Base-by-base conservation (phyloP, 768 basidiomycete species). In the Tremella yokohamensis region DNA sequence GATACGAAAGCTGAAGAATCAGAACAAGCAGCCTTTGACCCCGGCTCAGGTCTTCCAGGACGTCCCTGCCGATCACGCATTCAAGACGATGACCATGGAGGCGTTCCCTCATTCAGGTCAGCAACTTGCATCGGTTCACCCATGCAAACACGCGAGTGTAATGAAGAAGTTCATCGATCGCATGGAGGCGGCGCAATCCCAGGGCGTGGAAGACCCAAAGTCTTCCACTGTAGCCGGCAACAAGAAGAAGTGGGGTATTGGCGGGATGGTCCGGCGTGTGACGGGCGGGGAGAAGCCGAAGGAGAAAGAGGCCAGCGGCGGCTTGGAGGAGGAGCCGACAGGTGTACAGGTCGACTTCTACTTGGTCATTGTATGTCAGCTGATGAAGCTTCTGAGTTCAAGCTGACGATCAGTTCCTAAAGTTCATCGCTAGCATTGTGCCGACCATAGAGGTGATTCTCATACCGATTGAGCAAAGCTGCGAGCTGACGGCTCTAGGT, bases 151-250 rank as follows among this genome's bases (percentile, higher is more conserved):
- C 76, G 89, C 92, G 0, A 90, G 87, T 76, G 96, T 99, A 57
- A 99, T 99, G 96, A 97, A 96, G 83, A 98, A 97, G 76, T 90
- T 98, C 61, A 97, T 98, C 73, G 94, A 98, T 77, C 84, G 94
- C 57, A 97, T 98, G 92, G 96, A 98, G 78, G 56, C 64, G 49
- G 60, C 66, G 24, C 67, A 68, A 64, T 85, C 85, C 61, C 24
- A 82, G 87, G 54, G 89, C 86, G 29, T 34, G 29, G 60, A 39
- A 37, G 86, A 89, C 73, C 89, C 91, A 75, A 48, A 16, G 16
- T 18, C 49, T 11, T 26, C 57, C 15, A 15, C 42, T 2, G 47
- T 25, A 39, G 52, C 76, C 16, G 63, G 44, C 2, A 8, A n/a
- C 75, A 74, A 74, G 68, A 75, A 75, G 62, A 89, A 87, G 80